A percentile compares a stretch with the other conserved stretches of the same genome.
These are phyloP conservation scores for Lachancea mirantina DNA, from an alignment of 805 yeast species.

Conservation along the genomic window DNA sequence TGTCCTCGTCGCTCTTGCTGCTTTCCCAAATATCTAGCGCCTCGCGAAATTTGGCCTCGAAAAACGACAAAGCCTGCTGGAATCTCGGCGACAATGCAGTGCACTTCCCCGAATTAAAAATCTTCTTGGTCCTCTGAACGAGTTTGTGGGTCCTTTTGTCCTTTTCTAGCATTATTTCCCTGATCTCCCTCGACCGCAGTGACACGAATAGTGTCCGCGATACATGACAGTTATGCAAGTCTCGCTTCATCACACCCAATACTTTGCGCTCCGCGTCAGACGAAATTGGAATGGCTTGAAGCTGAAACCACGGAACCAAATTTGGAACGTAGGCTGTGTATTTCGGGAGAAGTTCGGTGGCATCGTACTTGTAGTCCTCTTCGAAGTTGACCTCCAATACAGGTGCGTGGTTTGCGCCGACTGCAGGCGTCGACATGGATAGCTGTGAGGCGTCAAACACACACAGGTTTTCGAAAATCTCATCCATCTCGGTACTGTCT, in stretches of 20 bases:
- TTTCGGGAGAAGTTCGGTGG: slow-evolving; percentile 21
- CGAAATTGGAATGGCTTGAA: slow-evolving; percentile 48
- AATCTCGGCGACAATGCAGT: slow-evolving; percentile 17
- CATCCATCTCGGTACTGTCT: slow-evolving; percentile 25
- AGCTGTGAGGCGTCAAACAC: slow-evolving; percentile 1
- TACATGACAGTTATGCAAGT: slow-evolving; percentile 28
- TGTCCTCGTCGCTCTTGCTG: slow-evolving; percentile 10
- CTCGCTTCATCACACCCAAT: slow-evolving; percentile 45
- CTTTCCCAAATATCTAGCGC: slow-evolving; percentile 22
- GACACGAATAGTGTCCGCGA: slow-evolving; percentile 31
- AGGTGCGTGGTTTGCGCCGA: slow-evolving; percentile 5
- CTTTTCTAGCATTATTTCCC: slow-evolving; percentile 27
- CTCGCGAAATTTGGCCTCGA: slow-evolving; percentile 17
- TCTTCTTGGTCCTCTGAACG: slow-evolving; percentile 25
- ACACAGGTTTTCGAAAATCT: slow-evolving; percentile 18
- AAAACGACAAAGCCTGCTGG: slow-evolving; percentile 17
- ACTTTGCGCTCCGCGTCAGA: slow-evolving; percentile 46
- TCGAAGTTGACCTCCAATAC: slow-evolving; percentile 6
- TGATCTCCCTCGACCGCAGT: slow-evolving; percentile 33
- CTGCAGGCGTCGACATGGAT: background rate
- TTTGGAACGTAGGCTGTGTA: slow-evolving; percentile 24
- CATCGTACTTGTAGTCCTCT: background rate
- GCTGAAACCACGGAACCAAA: slow-evolving; percentile 31
- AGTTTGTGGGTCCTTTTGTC: slow-evolving; percentile 10
- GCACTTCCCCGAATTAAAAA: slow-evolving; percentile 25